Evolutionary conservation across 768 basidiomycete species (phyloP).

Genomic region (Boletus pseudopeckii): DNA sequence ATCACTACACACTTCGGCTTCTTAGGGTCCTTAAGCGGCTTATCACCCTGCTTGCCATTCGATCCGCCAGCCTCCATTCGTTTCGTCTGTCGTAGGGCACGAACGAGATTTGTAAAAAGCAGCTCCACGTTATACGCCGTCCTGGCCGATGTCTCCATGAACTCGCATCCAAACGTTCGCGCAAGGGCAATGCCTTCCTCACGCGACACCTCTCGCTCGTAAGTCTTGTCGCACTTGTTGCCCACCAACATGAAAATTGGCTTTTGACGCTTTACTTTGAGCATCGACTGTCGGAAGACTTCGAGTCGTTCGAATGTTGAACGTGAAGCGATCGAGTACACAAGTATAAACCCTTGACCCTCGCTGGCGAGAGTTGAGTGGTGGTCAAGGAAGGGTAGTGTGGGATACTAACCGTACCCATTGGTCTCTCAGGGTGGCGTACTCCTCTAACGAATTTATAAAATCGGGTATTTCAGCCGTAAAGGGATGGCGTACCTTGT

Average conservation of each 20-base stretch:
- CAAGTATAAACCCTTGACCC: slow-evolving; percentile 96
- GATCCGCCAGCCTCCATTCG: slow-evolving; percentile 46
- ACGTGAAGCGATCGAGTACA: slow-evolving; percentile 95
- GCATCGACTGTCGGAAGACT: slow-evolving; percentile 86
- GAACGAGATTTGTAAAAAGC: slow-evolving; percentile 85
- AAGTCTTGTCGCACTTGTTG: slow-evolving; percentile 93
- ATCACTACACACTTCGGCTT: slow-evolving; percentile 72
- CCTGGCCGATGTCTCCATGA: slow-evolving; percentile 96
- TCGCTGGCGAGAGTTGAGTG: slow-evolving; percentile 53
- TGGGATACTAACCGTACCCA: slow-evolving; percentile 82
- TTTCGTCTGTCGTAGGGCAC: slow-evolving; percentile 71
- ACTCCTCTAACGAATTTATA: slow-evolving; percentile 69
- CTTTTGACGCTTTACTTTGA: slow-evolving; percentile 80
- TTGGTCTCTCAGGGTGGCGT: slow-evolving; percentile 93
- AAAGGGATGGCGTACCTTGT: slow-evolving; percentile 62
- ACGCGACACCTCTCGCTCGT: slow-evolving; percentile 84
- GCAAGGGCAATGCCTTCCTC: slow-evolving; percentile 87
- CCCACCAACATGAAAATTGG: slow-evolving; percentile 93
- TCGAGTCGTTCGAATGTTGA: slow-evolving; percentile 88
- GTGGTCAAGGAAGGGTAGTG: slow-evolving; percentile 3
- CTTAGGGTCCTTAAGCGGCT: slow-evolving; percentile 44
- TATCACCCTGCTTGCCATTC: slow-evolving; percentile 38
- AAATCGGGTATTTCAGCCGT: slow-evolving; percentile 12
- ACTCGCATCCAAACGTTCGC: slow-evolving; percentile 82
- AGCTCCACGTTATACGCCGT: slow-evolving; percentile 89